phyloP scores from a whole-genome alignment of 208 protist species.

The Crithidia brevicula region DNA sequence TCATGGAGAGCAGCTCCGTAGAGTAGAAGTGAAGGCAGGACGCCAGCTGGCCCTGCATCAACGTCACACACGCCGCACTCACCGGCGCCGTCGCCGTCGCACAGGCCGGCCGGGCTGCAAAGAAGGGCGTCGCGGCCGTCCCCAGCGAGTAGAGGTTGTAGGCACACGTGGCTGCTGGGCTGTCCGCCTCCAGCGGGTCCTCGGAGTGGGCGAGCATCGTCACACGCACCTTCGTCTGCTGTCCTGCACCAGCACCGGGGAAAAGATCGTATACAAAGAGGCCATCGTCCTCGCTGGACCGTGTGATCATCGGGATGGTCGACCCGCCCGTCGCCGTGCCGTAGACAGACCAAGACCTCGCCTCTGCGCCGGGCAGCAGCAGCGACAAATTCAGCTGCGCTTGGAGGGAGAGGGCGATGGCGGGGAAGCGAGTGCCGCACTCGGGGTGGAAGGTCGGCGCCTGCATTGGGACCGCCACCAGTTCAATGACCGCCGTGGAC shows the following conservation, averaged over 20 bases:
- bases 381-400: constrained; percentile 30
- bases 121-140: constrained; percentile 28
- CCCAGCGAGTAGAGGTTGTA: constrained; percentile 48
- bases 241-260: neutral
- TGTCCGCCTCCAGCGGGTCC: constrained; percentile 48
- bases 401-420: constrained; percentile 37
- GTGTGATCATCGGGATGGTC: constrained; percentile 19
- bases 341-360: constrained; percentile 26
- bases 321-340: constrained; percentile 17
- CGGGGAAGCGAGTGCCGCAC: constrained; percentile 48
- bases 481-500: constrained; percentile 20
- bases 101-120: constrained; percentile 39
- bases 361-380: constrained; percentile 18
- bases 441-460: constrained; percentile 36
- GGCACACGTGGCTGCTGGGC: constrained; percentile 27
- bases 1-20: constrained; percentile 41
- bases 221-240: constrained; percentile 16
- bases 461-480: constrained; percentile 41
- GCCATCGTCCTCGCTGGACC: constrained; percentile 2
- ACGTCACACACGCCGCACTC: constrained; percentile 28
- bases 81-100: constrained; percentile 21
- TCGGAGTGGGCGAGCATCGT: constrained; percentile 38
- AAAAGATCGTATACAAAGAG: constrained; percentile 35
- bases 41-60: constrained; percentile 36
- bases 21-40: constrained; percentile 59